Evolutionary conservation across 2,329 filamentous ascomycete species (phyloP).

Genomic region (Cordyceps farinosa): DNA sequence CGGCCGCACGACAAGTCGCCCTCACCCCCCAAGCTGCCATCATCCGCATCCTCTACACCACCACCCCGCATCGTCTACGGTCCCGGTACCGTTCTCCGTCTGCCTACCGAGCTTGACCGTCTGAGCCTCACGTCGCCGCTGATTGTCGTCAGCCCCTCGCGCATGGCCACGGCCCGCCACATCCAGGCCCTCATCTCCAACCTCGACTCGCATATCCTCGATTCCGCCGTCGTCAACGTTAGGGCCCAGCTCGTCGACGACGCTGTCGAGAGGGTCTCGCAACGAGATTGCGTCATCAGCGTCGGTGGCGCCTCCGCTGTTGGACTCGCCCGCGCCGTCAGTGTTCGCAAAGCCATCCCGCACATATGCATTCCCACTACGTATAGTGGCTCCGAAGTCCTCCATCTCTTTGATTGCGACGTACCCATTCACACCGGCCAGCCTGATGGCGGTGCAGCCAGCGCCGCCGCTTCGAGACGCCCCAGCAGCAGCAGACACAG

Average conservation of each 20-base stretch:
- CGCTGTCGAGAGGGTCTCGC: constrained; percentile 28
- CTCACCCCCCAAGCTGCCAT: not conserved
- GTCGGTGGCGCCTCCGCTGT: constrained; percentile 62
- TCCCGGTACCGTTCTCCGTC: constrained; percentile 29
- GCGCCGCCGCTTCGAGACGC: not conserved
- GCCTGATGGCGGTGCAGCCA: constrained; percentile 16
- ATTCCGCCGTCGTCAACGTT: constrained; percentile 31
- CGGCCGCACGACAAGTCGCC: constrained; percentile 5
- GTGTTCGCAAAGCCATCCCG: constrained; percentile 48
- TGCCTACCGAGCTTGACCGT: constrained; percentile 33
- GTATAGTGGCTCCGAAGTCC: constrained; percentile 60
- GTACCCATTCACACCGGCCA: constrained; percentile 13
- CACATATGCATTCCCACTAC: constrained; percentile 59
- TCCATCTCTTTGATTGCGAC: constrained; percentile 34
- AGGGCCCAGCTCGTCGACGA: constrained; percentile 28
- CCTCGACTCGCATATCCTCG: constrained; percentile 31
- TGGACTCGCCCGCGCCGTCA: constrained; percentile 54
- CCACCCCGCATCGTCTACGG: constrained; percentile 36
- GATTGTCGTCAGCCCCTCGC: constrained; percentile 38
- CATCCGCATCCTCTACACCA: constrained; percentile 12
- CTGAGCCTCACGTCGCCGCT: constrained; percentile 33
- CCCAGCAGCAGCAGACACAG: constrained; percentile 15
- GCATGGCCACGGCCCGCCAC: constrained; percentile 31
- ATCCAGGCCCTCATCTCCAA: constrained; percentile 35
- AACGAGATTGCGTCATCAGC: constrained; percentile 55